Evolutionary conservation across 2,329 filamentous ascomycete genomes (phyloP).

Genomic region (Cladobotryum protrusum): DNA sequence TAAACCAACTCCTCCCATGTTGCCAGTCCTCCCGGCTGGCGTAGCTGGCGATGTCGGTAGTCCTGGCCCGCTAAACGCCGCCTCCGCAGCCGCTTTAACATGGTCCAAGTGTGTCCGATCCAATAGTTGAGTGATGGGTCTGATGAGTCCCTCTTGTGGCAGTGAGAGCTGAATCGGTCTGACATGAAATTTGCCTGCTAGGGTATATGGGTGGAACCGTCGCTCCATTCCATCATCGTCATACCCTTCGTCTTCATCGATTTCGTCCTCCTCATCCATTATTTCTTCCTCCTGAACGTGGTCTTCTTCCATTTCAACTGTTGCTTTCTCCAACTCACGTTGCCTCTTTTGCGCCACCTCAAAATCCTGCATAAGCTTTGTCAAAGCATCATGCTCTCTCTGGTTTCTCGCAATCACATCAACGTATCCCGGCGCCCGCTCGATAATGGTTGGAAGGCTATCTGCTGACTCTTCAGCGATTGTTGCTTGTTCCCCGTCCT

Average conservation of each 20-base stretch:
- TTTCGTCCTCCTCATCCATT: slow-evolving; percentile 21
- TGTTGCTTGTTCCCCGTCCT: slow-evolving; percentile 2
- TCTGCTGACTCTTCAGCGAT: slow-evolving; percentile 7
- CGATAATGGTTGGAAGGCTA: slow-evolving; percentile 21
- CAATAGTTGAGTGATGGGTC: slow-evolving; percentile 65
- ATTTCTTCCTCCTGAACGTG: slow-evolving; percentile 15
- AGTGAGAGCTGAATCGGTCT: slow-evolving; percentile 68
- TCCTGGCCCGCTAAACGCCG: slow-evolving; percentile 67
- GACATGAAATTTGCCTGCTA: slow-evolving; percentile 67
- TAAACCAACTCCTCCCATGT: slow-evolving; percentile 60
- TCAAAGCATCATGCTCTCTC: slow-evolving; percentile 50
- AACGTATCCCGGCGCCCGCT: slow-evolving; percentile 34
- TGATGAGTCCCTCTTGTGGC: slow-evolving; percentile 61
- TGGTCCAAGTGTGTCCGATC: slow-evolving; percentile 66
- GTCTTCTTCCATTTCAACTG: slow-evolving; percentile 18
- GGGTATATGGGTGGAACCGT: slow-evolving; percentile 68
- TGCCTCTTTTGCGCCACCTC: slow-evolving; percentile 37
- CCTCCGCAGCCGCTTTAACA: slow-evolving; percentile 63
- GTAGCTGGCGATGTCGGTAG: slow-evolving; percentile 74
- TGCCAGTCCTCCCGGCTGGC: slow-evolving; percentile 49
- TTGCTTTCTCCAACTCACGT: slow-evolving; percentile 8
- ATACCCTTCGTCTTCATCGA: slow-evolving; percentile 27
- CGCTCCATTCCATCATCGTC: slow-evolving; percentile 22
- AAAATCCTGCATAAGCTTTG: slow-evolving; percentile 52
- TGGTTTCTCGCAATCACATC: slow-evolving; percentile 45